Conservation (phyloP, 331 rosid genomes). For the Pyrus hybrid region DNA sequence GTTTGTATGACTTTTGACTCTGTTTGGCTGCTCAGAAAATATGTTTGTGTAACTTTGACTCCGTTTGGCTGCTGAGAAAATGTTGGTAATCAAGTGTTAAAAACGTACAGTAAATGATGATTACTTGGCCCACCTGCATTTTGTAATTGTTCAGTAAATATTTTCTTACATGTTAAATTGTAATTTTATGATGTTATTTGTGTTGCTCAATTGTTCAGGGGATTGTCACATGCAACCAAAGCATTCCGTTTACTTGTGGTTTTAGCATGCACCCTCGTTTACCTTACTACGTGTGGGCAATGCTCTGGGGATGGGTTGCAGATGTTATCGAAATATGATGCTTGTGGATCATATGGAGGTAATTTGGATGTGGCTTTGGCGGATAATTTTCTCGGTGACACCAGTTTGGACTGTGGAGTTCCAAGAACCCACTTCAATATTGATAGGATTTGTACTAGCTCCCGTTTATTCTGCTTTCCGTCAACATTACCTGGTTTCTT, state of each 20-base stretch:
- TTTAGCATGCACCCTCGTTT: slow-evolving; percentile 37
- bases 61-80: slow-evolving; percentile 8
- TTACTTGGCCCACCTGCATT: neutral
- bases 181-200: slow-evolving; percentile 5
- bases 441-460: slow-evolving; percentile 43
- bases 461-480: slow-evolving; percentile 73
- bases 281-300: slow-evolving; percentile 36
- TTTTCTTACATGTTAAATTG: neutral
- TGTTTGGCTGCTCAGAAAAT: slow-evolving; percentile 9
- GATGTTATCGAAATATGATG: slow-evolving; percentile 39
- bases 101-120: neutral
- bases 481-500: slow-evolving; percentile 54
- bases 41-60: neutral
- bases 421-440: slow-evolving; percentile 20
- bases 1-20: neutral
- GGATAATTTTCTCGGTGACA: slow-evolving; percentile 23
- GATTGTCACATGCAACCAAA: slow-evolving; percentile 32
- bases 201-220: slow-evolving; percentile 43
- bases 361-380: slow-evolving; percentile 25
- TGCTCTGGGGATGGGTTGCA: slow-evolving; percentile 36
- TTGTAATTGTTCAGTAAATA: neutral
- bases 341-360: slow-evolving; percentile 29
- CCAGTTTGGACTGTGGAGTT: slow-evolving; percentile 20
- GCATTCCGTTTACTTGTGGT: slow-evolving; percentile 31
- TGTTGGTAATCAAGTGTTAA: neutral